phyloP scores from a whole-genome alignment of 495 filamentous ascomycete genomes.

The Lasiosphaeriaceae sp. region DNA sequence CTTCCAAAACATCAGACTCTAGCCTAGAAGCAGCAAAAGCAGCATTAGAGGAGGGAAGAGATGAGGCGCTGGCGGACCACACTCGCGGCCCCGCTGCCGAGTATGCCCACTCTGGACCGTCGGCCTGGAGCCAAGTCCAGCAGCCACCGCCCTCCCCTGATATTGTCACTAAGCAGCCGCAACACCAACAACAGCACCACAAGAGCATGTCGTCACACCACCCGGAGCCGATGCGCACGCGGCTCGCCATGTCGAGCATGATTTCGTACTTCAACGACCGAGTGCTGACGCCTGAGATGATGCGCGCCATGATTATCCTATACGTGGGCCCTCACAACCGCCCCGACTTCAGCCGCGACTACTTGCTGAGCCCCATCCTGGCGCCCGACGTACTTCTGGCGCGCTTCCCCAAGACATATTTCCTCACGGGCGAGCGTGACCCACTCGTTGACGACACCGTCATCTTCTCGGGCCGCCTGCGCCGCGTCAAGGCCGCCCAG shows the following conservation, averaged over 20 bases:
- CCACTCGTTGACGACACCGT: slow-evolving; percentile 95
- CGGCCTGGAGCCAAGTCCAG: slow-evolving; percentile 32
- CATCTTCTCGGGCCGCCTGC: slow-evolving; percentile 84
- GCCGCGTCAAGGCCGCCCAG: slow-evolving; percentile 72
- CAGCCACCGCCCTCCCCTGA: not conserved
- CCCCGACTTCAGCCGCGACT: slow-evolving; percentile 90
- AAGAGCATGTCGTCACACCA: slow-evolving; percentile 37
- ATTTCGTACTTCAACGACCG: slow-evolving; percentile 97
- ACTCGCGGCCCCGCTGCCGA: slow-evolving; percentile 36
- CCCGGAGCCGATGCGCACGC: slow-evolving; percentile 71
- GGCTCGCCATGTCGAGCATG: slow-evolving; percentile 89
- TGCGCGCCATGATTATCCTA: slow-evolving; percentile 97
- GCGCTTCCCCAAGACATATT: slow-evolving; percentile 84
- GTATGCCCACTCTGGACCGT: slow-evolving; percentile 38
- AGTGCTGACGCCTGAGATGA: slow-evolving; percentile 94
- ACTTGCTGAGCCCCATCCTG: slow-evolving; percentile 80
- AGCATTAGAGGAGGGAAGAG: not conserved
- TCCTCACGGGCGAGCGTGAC: slow-evolving; percentile 92
- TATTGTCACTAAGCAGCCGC: slow-evolving; percentile 11
- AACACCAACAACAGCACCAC: slow-evolving; percentile 1
- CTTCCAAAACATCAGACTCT: not conserved
- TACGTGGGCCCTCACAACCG: slow-evolving; percentile 92
- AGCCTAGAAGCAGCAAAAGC: not conserved
- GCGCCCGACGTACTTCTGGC: slow-evolving; percentile 80
- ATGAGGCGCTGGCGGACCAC: slow-evolving; percentile 1